Conservation (phyloP, 208 protist species). For the Acanthamoeba culbertsoni region DNA sequence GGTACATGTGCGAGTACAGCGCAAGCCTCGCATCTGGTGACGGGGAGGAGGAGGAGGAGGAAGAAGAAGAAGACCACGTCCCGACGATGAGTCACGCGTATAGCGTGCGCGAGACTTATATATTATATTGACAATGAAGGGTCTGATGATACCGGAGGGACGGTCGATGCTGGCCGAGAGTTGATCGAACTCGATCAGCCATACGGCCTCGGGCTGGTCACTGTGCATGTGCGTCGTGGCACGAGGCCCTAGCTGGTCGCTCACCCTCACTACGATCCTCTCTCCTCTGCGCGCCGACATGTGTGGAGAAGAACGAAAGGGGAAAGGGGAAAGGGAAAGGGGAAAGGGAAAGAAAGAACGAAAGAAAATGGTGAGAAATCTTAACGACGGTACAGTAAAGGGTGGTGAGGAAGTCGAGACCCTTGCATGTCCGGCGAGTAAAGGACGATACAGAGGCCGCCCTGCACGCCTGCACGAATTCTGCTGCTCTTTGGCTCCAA, state of each 20-base stretch:
- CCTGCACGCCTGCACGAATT: neutral
- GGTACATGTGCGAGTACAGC: neutral
- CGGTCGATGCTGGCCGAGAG: constrained; percentile 29
- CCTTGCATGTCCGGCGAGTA: neutral
- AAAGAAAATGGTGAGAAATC: too few relatives aligned
- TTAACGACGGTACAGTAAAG: too few relatives aligned
- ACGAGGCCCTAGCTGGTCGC: neutral
- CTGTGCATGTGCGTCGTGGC: constrained; percentile 31
- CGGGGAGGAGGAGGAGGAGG: neutral
- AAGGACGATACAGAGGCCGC: neutral
- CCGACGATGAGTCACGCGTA: neutral
- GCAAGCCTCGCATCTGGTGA: neutral
- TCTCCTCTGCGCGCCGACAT: neutral
- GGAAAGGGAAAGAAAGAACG: neutral
- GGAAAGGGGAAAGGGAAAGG: neutral
- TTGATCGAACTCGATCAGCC: constrained; percentile 50
- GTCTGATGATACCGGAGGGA: neutral
- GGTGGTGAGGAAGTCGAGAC: too few relatives aligned
- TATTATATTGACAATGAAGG: neutral
- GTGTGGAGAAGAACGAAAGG: neutral
- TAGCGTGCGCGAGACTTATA: neutral
- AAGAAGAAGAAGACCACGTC: neutral
- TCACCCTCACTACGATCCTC: neutral
- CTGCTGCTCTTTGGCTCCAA: neutral
- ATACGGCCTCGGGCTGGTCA: constrained; percentile 23